Base-by-base conservation (phyloP, 768 basidiomycete species). In the Rhodotorula toruloides region DNA sequence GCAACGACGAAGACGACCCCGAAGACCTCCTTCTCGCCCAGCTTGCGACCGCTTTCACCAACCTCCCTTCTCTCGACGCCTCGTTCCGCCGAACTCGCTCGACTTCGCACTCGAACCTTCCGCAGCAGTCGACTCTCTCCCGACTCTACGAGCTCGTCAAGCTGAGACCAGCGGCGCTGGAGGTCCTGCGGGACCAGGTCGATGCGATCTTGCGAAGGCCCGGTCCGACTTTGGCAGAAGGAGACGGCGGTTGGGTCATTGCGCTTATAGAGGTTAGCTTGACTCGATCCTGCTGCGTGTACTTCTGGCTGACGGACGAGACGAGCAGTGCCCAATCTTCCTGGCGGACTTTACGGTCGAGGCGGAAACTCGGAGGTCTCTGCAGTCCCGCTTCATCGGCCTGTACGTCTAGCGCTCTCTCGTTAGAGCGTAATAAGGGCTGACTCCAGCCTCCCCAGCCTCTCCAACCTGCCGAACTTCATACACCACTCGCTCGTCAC, bases 221-320 rank as follows among this genome's bases (percentile, higher is more conserved):
- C 2, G 68, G 68, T 0, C 25, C 57, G 14, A 44, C 50, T 0
- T 7, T 63, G 8, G 22, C 8, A 2, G 46, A 50, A 1, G 32
- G 57, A 5, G 52, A 48, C 22, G 64, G 68, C 0, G 46, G 36
- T 9, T 70, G 68, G 68, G 16, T 59, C 13, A 31, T 70, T 31
- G 11, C 34, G 27, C 34, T 70, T 32, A 22, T 62, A 27, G 68
- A 70, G 61, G 68, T n/a, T n/a, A n/a, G n/a, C n/a, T n/a, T n/a
- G n/a, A n/a, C n/a, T n/a, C n/a, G n/a, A n/a, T n/a, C n/a, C n/a
- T n/a, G n/a, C n/a, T 69, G n/a, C 32, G 49, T 25, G 21, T 19
- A 36, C 52, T 31, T 43, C 48, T 31, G 19, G 2, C 25, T 36
- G 2, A 27, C 48, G 14, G 12, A 25, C 13, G 27, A 29, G 21